Evolutionary conservation across 768 basidiomycete species (phyloP).

Genomic region (Amanita brunnescens): DNA sequence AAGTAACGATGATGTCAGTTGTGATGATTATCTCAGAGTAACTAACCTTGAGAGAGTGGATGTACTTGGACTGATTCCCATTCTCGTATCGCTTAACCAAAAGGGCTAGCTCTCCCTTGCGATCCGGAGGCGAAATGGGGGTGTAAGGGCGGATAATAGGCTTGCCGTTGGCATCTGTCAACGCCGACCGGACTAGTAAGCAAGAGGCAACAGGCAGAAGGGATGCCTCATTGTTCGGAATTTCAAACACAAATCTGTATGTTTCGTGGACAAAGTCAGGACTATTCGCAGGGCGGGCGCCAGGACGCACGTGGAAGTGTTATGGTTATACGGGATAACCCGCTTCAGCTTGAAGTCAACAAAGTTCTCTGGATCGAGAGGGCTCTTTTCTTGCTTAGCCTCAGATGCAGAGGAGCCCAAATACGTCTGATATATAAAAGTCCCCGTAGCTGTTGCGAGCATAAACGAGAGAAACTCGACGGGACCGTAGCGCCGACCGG

Average conservation of each 20-base stretch:
- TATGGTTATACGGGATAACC: conserved; percentile 87
- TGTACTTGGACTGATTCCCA: conserved; percentile 79
- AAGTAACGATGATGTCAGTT: conserved; percentile 1
- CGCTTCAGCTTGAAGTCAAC: conserved; percentile 77
- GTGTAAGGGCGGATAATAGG: conserved; percentile 91
- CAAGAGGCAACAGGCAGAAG: conserved; percentile 74
- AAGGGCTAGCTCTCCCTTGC: conserved; percentile 67
- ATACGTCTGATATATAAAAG: too few relatives aligned
- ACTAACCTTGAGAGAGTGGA: conserved; percentile 59
- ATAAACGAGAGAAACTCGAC: conserved; percentile 42
- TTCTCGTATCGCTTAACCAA: conserved; percentile 81
- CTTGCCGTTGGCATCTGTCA: conserved; percentile 73
- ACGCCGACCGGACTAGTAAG: conserved; percentile 62
- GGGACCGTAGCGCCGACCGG: conserved; percentile 23
- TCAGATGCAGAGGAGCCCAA: too few relatives aligned
- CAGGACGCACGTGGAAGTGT: conserved; percentile 60
- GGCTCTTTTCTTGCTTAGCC: conserved; percentile 49
- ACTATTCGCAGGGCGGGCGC: background rate
- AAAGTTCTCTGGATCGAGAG: conserved; percentile 69
- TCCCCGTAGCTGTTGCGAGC: conserved; percentile 42
- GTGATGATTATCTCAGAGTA: background rate
- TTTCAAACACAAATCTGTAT: conserved; percentile 65
- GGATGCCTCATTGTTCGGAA: conserved; percentile 71
- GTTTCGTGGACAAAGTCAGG: background rate
- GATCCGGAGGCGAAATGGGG: conserved; percentile 72